Conservation (phyloP, 2,329 filamentous ascomycete genomes). For the Achaetomium macrosporum region DNA sequence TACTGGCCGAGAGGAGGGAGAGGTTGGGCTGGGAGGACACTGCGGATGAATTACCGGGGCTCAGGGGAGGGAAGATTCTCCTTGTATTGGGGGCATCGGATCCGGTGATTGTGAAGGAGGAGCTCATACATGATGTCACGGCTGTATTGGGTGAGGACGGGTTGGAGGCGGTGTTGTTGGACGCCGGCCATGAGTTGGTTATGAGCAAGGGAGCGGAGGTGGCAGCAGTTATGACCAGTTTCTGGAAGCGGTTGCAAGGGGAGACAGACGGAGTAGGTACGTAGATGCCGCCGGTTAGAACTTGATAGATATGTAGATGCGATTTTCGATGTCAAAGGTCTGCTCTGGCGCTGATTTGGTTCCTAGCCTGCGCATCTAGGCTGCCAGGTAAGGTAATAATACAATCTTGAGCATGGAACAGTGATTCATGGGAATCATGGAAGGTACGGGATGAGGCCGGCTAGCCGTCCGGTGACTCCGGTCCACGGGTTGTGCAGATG, state of each 20-base stretch:
- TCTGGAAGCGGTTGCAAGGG: constrained; percentile 26
- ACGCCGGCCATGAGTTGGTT: constrained; percentile 65
- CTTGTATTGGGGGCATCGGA: constrained; percentile 63
- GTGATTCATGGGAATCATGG: no score
- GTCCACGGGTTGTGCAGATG: not conserved
- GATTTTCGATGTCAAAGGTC: constrained; percentile 2
- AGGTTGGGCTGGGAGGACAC: constrained; percentile 24
- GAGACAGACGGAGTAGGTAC: not conserved
- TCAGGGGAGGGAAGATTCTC: constrained; percentile 48
- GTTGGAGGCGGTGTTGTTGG: constrained; percentile 50
- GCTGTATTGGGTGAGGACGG: constrained; percentile 51
- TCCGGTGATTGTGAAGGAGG: constrained; percentile 58
- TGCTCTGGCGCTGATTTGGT: no score
- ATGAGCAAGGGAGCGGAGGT: constrained; percentile 56
- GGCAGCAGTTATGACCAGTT: constrained; percentile 36
- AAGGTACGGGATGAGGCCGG: no score
- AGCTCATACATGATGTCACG: constrained; percentile 56
- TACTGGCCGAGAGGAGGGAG: constrained; percentile 40
- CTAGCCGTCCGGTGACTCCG: no score
- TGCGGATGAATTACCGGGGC: constrained; percentile 30
- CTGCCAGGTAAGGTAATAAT: no score
- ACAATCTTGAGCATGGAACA: no score
- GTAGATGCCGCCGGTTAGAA: not conserved
- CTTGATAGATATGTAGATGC: not conserved
- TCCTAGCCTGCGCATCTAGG: no score